Evolutionary conservation across 106 monocot genomes (phyloP), one percentile per base, ranked within the genome.

Genomic region (Iris macrosiphon): DNA sequence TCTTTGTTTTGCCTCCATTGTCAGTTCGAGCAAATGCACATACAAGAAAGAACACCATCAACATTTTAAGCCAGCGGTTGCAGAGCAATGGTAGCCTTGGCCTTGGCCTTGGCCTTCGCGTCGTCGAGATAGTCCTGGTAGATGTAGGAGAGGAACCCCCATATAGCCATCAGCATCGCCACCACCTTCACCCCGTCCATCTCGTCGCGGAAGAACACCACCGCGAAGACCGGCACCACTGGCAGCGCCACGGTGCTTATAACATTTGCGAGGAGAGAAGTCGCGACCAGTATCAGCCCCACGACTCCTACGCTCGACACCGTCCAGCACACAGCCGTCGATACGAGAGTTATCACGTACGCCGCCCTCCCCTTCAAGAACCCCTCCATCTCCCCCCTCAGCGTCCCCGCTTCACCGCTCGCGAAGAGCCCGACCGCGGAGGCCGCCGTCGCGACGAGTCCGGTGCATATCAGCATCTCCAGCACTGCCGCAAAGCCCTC

Each of bases 251-350:
- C 12, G 0, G 70, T 71, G 33, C 76, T 40, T n/a, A 71, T 55
- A 37, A 55, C 46, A 17, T 77, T 76, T 0, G 76, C 60, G 63
- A 76, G 71, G 7, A 76, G 60, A 0, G 76, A 70, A 2, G 76
- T 70, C 37, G 71, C 70, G 39, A 42, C 42, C 3, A 71, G 65
- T 12, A 59, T 47, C 55, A 76, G 39, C 14, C 76, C 70, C 25
- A 70, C 39, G 13, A 49, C 13, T 15, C 70, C 65, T 2, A 76
- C 52, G 4, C 59, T 6, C 1, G 31, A 14, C 8, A 65, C 40
- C 27, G 70, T 70, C 76, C 76, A 76, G 8, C 53, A 26, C 7
- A 65, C 31, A 0, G 54, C 76, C 4, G 45, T 70, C 64, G 70
- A 59, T 3, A 49, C 40, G 16, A 70, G 27, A 1, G 70, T 77